phyloP scores from a whole-genome alignment of 805 yeast species.

The Spathaspora girioi region DNA sequence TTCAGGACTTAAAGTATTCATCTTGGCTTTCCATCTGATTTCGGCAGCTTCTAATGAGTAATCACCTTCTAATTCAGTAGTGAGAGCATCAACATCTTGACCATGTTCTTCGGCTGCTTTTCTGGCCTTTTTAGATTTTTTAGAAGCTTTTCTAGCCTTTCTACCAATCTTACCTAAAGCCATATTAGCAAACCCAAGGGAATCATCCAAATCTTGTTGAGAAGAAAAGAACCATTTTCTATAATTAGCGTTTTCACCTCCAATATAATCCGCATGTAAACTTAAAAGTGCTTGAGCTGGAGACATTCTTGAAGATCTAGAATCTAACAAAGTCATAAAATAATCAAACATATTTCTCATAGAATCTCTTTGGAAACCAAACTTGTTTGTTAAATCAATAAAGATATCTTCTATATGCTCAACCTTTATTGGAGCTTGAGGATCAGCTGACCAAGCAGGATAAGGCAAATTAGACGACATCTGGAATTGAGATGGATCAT shows the following conservation, averaged over 20 bases:
- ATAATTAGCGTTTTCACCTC: slow-evolving; percentile 83
- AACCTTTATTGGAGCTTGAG: slow-evolving; percentile 75
- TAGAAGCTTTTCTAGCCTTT: slow-evolving; percentile 77
- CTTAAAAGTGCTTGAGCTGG: slow-evolving; percentile 83
- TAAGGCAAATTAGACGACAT: slow-evolving; percentile 88
- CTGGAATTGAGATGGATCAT: slow-evolving; percentile 60
- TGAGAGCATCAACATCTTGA: slow-evolving; percentile 57
- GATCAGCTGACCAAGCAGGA: slow-evolving; percentile 99
- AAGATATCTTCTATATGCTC: slow-evolving; percentile 86
- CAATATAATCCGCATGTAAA: slow-evolving; percentile 82
- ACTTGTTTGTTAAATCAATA: slow-evolving; percentile 76
- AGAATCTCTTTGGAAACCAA: slow-evolving; percentile 89
- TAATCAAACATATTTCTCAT: slow-evolving; percentile 90
- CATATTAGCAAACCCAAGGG: slow-evolving; percentile 81
- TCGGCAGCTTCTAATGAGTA: slow-evolving; percentile 81
- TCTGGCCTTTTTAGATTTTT: slow-evolving; percentile 75
- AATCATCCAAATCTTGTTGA: slow-evolving; percentile 81
- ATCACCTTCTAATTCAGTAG: slow-evolving; percentile 75
- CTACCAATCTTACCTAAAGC: slow-evolving; percentile 69
- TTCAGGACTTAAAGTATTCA: slow-evolving; percentile 68
- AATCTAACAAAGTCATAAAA: slow-evolving; percentile 79
- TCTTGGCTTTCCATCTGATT: slow-evolving; percentile 80
- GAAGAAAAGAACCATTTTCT: slow-evolving; percentile 89
- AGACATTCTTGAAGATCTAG: slow-evolving; percentile 84
- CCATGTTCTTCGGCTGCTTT: slow-evolving; percentile 65